A percentile compares a stretch with the other conserved stretches of the same genome.
Evolutionary conservation across 495 filamentous ascomycete species (phyloP).

Genomic region (Alectoria sarmentosa): DNA sequence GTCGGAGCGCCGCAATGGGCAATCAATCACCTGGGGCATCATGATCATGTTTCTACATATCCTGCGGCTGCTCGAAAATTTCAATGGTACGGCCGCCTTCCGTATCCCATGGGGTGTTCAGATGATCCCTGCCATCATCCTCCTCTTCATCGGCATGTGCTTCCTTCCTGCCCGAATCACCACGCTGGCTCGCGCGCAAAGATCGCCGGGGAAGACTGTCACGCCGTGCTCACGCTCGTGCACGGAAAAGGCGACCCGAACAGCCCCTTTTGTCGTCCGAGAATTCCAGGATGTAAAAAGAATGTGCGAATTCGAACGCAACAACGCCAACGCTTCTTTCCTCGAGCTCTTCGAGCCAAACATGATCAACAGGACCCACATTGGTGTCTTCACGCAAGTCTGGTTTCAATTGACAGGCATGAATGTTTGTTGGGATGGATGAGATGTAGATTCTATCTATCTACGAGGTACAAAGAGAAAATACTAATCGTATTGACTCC

Average conservation of each 20-base stretch:
- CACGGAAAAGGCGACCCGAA: conserved; percentile 56
- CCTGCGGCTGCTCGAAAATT: conserved; percentile 62
- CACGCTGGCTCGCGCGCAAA: conserved; percentile 67
- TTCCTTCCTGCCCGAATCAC: conserved; percentile 67
- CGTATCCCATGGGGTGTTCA: conserved; percentile 72
- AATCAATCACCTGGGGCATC: conserved; percentile 71
- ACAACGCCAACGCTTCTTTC: conserved; percentile 49
- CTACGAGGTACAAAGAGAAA: too few relatives aligned
- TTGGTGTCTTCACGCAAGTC: conserved; percentile 69
- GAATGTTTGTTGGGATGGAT: too few relatives aligned
- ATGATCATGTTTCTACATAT: conserved; percentile 64
- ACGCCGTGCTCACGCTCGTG: conserved; percentile 54
- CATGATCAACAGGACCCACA: conserved; percentile 60
- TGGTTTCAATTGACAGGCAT: conserved; percentile 70
- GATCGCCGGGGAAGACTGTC: conserved; percentile 72
- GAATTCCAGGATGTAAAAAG: conserved; percentile 64
- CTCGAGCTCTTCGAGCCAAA: conserved; percentile 51
- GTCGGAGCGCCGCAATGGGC: conserved; percentile 71
- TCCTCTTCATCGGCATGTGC: conserved; percentile 59
- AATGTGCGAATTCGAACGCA: conserved; percentile 54
- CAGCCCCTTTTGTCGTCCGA: conserved; percentile 54
- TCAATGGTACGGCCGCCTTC: conserved; percentile 55
- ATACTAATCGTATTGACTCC: too few relatives aligned
- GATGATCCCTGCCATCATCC: conserved; percentile 57
- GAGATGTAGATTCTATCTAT: too few relatives aligned